phyloP scores from a whole-genome alignment of 805 yeast genomes.

The Barnettozyma salicaria region DNA sequence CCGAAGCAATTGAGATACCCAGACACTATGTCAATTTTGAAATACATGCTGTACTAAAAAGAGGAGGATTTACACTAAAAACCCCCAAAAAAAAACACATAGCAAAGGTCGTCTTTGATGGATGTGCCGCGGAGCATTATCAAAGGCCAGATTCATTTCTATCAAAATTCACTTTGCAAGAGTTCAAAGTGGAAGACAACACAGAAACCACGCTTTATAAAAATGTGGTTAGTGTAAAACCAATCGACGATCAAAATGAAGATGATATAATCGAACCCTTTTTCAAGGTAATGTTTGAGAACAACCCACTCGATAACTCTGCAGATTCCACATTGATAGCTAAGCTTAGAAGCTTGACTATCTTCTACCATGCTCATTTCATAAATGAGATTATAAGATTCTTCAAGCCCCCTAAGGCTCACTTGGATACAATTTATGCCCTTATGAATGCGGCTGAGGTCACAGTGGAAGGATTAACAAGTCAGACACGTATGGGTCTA shows the following conservation, averaged over 20 bases:
- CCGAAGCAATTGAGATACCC: conserved; percentile 59
- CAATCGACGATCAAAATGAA: conserved; percentile 39
- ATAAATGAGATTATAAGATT: conserved; percentile 69
- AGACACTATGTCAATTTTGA: conserved; percentile 66
- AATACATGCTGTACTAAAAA: conserved; percentile 58
- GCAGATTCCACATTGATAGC: conserved; percentile 78
- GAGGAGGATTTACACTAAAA: conserved; percentile 69
- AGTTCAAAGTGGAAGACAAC: conserved; percentile 83
- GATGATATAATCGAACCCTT: conserved; percentile 48
- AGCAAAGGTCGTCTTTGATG: conserved; percentile 78
- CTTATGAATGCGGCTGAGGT: conserved; percentile 93
- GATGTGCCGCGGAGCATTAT: conserved; percentile 64
- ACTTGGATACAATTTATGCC: conserved; percentile 83
- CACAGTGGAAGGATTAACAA: conserved; percentile 84
- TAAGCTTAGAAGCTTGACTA: conserved; percentile 78
- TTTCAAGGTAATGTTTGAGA: conserved; percentile 76
- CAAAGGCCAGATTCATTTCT: conserved; percentile 77
- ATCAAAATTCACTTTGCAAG: conserved; percentile 68
- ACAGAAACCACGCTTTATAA: conserved; percentile 74
- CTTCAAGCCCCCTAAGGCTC: conserved; percentile 82
- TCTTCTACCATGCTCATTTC: conserved; percentile 82
- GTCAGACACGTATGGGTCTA: conserved; percentile 85
- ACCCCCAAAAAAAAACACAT: conserved; percentile 36
- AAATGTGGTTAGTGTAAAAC: conserved; percentile 81
- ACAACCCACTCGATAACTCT: conserved; percentile 74